These are phyloP conservation scores for Ceratobasidium papillatum DNA, from an alignment of 1,284 basidiomycete genomes.

Conservation along the genomic window DNA sequence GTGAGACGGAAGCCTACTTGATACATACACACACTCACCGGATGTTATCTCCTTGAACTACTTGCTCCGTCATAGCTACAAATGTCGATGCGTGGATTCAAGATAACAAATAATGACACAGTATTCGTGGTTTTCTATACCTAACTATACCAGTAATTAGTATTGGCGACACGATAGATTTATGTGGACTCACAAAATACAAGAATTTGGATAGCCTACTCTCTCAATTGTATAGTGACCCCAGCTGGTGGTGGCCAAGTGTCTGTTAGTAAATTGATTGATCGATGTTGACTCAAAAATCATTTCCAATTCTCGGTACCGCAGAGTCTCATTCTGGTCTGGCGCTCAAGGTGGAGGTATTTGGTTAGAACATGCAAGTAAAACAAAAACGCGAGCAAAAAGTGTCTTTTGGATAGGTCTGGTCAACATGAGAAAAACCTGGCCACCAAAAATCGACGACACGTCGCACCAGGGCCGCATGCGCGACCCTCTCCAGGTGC, in stretches of 20 bases:
- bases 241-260: conserved; percentile 18
- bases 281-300: conserved; percentile 30
- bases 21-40: conserved; percentile 3
- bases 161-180: background rate
- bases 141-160: background rate
- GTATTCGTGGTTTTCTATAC: background rate
- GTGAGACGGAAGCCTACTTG: background rate
- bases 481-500: background rate
- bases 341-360: background rate
- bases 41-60: conserved; percentile 16
- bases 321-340: too few species aligned
- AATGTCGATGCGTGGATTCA: background rate
- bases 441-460: background rate
- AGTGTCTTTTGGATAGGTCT: background rate
- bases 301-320: conserved; percentile 18
- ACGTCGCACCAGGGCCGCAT: background rate
- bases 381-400: background rate
- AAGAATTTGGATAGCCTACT: background rate
- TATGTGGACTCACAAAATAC: background rate
- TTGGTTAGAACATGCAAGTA: background rate
- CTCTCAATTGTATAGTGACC: background rate
- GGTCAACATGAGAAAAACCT: background rate
- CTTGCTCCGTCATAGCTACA: background rate
- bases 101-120: background rate
- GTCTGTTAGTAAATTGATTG: conserved; percentile 26